Evolutionary conservation across 2,329 filamentous ascomycete species (phyloP).

Genomic region (Penicillium nordicum): DNA sequence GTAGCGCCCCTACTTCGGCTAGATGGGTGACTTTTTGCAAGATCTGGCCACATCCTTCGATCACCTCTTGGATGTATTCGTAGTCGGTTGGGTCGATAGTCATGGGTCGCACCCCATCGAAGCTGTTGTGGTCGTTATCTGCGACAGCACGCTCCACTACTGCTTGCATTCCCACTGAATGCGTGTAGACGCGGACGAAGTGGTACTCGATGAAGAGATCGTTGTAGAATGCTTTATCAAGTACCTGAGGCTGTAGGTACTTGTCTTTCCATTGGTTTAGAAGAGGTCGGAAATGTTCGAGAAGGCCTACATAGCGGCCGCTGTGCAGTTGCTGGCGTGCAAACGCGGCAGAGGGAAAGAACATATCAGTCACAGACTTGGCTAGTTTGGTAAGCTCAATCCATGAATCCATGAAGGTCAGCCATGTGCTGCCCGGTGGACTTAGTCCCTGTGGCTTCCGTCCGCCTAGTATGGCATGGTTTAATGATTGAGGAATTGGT

Average conservation of each 20-base stretch:
- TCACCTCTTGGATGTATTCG: constrained; percentile 55
- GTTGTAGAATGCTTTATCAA: constrained; percentile 42
- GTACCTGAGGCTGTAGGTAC: constrained; percentile 32
- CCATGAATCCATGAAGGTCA: constrained; percentile 53
- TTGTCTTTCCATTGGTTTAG: constrained; percentile 39
- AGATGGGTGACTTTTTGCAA: constrained; percentile 50
- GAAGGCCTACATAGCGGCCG: constrained; percentile 50
- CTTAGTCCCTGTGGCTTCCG: constrained; percentile 35
- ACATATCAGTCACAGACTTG: constrained; percentile 52
- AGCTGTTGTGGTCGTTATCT: constrained; percentile 30
- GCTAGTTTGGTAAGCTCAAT: constrained; percentile 48
- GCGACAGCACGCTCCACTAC: constrained; percentile 53
- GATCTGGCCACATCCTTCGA: constrained; percentile 53
- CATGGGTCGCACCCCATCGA: constrained; percentile 40
- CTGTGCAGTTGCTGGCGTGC: constrained; percentile 39
- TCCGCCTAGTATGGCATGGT: constrained; percentile 32
- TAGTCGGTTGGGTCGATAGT: constrained; percentile 51
- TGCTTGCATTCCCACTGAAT: constrained; percentile 53
- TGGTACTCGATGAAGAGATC: constrained; percentile 54
- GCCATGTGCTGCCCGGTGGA: constrained; percentile 47
- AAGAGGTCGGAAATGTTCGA: constrained; percentile 42
- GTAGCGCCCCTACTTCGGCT: constrained; percentile 45
- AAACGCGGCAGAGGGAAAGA: constrained; percentile 46
- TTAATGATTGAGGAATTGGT: constrained; percentile 48
- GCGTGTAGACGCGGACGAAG: constrained; percentile 45